Conservation (phyloP, 129 eudicot species). For the Escallonia herrerae region DNA sequence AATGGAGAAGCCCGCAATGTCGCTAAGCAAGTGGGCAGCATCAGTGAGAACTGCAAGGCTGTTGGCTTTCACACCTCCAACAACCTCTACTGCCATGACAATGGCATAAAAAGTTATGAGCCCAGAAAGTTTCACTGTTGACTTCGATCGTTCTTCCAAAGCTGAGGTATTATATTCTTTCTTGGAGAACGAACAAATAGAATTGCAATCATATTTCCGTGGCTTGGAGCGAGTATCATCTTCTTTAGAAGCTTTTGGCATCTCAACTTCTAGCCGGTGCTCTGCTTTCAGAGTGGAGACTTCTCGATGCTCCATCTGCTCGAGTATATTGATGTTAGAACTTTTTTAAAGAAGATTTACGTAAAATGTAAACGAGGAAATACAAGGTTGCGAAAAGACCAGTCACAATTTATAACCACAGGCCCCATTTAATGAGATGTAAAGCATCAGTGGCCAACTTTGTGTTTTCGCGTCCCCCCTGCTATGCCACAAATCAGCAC, state of each 20-base stretch:
- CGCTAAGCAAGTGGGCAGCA: conserved; percentile 63
- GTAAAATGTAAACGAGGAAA: too few species aligned
- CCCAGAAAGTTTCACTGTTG: conserved; percentile 46
- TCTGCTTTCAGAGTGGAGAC: conserved; percentile 16
- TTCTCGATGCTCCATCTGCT: conserved; percentile 43
- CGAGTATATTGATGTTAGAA: background rate
- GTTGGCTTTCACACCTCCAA: conserved; percentile 68
- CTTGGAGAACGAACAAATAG: conserved; percentile 35
- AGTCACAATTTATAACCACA: too few species aligned
- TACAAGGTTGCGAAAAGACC: too few species aligned
- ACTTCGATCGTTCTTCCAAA: conserved; percentile 38
- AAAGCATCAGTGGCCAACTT: too few species aligned
- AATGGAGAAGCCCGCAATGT: conserved; percentile 62
- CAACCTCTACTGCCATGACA: conserved; percentile 52
- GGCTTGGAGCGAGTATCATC: conserved; percentile 2
- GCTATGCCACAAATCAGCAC: too few species aligned
- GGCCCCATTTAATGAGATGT: too few species aligned
- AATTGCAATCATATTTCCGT: conserved; percentile 15
- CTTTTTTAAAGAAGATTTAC: background rate
- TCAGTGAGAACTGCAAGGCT: conserved; percentile 79
- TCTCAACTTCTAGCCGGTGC: conserved; percentile 26
- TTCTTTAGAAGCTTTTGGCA: conserved; percentile 11
- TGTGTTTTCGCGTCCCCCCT: too few species aligned
- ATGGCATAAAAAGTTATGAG: conserved; percentile 42
- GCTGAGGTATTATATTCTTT: conserved; percentile 26